phyloP scores from a whole-genome alignment of 352 stramenopile species.

The Peronosclerospora sorghi region DNA sequence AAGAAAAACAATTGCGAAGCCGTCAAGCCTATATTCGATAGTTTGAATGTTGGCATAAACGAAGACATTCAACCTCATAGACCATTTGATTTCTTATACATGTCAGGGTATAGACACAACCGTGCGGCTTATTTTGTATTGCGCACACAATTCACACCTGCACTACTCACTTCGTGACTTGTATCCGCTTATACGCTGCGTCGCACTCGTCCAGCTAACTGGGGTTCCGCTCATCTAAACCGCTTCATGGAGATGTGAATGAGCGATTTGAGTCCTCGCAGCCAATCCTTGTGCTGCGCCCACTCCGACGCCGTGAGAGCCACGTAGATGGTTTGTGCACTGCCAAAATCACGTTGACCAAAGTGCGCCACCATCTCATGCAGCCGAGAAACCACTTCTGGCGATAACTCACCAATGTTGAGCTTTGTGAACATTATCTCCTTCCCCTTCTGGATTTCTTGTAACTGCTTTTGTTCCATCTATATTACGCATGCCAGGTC shows the following conservation, averaged over 20 bases:
- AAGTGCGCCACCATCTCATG: conserved; percentile 78
- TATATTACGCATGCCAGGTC: conserved; percentile 18
- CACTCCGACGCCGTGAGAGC: conserved; percentile 89
- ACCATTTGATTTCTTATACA: no score
- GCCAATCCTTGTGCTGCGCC: conserved; percentile 96
- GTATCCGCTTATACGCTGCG: conserved; percentile 4
- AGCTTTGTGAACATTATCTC: conserved; percentile 85
- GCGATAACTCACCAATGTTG: conserved; percentile 63
- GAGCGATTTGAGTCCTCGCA: conserved; percentile 94
- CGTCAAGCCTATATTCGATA: no score
- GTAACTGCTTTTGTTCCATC: conserved; percentile 82
- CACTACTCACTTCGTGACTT: conserved; percentile 12
- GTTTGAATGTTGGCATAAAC: no score
- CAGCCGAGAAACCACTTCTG: conserved; percentile 55
- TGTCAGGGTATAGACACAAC: no score
- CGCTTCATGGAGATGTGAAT: conserved; percentile 91
- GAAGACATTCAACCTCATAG: no score
- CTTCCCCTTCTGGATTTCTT: conserved; percentile 78
- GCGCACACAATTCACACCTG: conserved; percentile 4
- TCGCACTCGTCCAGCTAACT: conserved; percentile 2
- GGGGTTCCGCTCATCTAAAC: conserved; percentile 57
- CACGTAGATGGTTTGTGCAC: conserved; percentile 81
- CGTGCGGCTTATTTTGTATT: conserved; percentile 10
- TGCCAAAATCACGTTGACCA: conserved; percentile 63
- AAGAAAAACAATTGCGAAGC: no score